Conservation (phyloP, 495 filamentous ascomycete genomes). For the Bombardia bombarda region DNA sequence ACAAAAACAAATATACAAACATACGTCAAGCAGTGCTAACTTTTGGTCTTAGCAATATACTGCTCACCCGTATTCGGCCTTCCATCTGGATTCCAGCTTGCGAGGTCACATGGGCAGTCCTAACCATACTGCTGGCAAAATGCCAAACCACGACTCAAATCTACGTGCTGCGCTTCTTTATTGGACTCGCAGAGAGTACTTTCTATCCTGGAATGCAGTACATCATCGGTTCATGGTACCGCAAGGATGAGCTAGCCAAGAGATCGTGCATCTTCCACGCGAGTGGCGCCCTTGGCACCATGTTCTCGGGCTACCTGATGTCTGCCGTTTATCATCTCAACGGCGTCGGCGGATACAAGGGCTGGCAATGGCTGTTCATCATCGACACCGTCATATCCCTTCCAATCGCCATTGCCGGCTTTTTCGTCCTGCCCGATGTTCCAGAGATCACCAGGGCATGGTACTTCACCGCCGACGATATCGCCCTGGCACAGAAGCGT, state of each 20-base stretch:
- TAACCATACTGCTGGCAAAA: conserved; percentile 41
- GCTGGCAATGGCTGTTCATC: conserved; percentile 46
- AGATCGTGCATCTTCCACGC: conserved; percentile 58
- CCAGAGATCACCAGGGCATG: conserved; percentile 51
- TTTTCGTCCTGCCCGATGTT: conserved; percentile 53
- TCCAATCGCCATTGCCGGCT: conserved; percentile 45
- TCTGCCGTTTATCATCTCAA: conserved; percentile 49
- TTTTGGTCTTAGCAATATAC: conserved; percentile 17
- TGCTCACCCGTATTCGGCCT: conserved; percentile 41
- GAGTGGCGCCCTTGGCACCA: conserved; percentile 40
- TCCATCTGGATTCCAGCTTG: conserved; percentile 52
- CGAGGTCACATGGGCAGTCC: conserved; percentile 48
- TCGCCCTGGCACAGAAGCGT: conserved; percentile 31
- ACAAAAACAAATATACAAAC: background rate
- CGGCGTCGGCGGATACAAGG: conserved; percentile 36
- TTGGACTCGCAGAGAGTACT: conserved; percentile 41
- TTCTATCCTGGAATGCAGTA: conserved; percentile 43
- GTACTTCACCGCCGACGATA: conserved; percentile 34
- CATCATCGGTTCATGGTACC: conserved; percentile 47
- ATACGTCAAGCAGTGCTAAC: background rate
- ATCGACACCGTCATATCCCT: conserved; percentile 39
- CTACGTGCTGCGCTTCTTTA: conserved; percentile 51
- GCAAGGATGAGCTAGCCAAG: conserved; percentile 48
- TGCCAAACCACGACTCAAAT: conserved; percentile 41
- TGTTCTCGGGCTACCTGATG: conserved; percentile 56